phyloP scores from a whole-genome alignment of 495 filamentous ascomycete species.

The Amniculicola lignicola region DNA sequence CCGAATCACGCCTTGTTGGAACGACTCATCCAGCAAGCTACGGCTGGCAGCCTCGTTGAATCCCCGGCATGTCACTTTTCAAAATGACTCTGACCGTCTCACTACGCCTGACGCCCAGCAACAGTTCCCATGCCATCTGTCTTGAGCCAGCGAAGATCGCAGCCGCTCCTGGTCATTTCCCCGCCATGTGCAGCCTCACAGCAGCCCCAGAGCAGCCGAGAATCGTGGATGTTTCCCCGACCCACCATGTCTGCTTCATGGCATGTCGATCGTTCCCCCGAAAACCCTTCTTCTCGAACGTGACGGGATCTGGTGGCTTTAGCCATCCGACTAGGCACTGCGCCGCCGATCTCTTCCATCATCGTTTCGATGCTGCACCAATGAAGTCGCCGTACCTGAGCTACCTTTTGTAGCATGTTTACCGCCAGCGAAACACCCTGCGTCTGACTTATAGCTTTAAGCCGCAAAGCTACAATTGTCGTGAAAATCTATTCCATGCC shows the following conservation, averaged over 20 bases:
- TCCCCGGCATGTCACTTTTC: no score
- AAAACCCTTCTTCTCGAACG: constrained; percentile 8
- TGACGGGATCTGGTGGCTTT: constrained; percentile 16
- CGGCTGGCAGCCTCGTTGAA: constrained; percentile 13
- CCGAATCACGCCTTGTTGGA: no score
- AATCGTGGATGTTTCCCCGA: neutral
- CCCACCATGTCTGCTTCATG: neutral
- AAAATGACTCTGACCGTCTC: no score
- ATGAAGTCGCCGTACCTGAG: constrained; percentile 22
- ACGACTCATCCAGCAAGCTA: no score
- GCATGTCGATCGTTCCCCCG: constrained; percentile 2
- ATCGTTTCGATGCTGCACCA: constrained; percentile 8
- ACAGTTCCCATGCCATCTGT: no score
- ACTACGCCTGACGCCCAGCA: no score
- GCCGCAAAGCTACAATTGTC: neutral
- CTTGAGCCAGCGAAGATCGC: neutral
- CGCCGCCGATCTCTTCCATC: constrained; percentile 16
- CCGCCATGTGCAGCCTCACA: constrained; percentile 24
- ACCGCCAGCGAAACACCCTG: constrained; percentile 1
- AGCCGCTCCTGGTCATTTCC: neutral
- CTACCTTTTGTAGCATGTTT: neutral
- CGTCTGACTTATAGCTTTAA: constrained; percentile 3
- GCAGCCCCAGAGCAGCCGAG: neutral
- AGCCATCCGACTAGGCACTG: constrained; percentile 25
- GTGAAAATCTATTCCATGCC: constrained; percentile 4